Evolutionary conservation across 2,329 filamentous ascomycete genomes (phyloP), one percentile per base, ranked within the genome.

Genomic region (Aspergillus quadricinctus): DNA sequence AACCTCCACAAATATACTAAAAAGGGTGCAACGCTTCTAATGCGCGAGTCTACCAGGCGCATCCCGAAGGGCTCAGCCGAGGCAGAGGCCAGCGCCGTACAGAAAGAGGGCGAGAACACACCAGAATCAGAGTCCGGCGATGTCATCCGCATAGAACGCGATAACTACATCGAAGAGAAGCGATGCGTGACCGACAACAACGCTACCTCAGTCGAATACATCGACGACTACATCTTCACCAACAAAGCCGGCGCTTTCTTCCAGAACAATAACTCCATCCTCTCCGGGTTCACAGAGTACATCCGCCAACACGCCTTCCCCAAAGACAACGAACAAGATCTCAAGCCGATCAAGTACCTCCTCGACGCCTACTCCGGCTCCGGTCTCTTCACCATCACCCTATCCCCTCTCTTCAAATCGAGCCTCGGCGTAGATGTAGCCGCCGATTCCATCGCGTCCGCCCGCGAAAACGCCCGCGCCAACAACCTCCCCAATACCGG

Each of bases 201-300:
- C 63, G 88, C 83, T 61, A 89, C 82, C 51, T 87, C 89, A 3
- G 92, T 89, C 29, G 94, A 99, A 74, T 97, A 95, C 75, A 84
- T 99, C 60, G 90, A 88, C 69, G 78, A 86, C 72, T 94, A 88
- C 78, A 80, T 87, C 69, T 96, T 99, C 77, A 87, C 87, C 72
- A 97, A 96, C 77, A 90, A 89, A 2, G 94, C 94, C 10, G 92
- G 92, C 57, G 86, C 90, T 52, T 99, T 99, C 79, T 99, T 99
- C 83, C 94, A 99, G 72, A 99, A 99, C 81, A 99, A 99, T 83
- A 97, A 97, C 80, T 95, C 92, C 54, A 97, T 99, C 75, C 87
- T 99, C 25, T 86, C 90, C 29, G 77, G 80, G 17, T 96, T 97
- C 75, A 96, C 92, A 14, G 82, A 85, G 63, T 96, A 95, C 78